Evolutionary conservation across 2,329 filamentous ascomycete species (phyloP).

Genomic region (Alternaria postmessia): DNA sequence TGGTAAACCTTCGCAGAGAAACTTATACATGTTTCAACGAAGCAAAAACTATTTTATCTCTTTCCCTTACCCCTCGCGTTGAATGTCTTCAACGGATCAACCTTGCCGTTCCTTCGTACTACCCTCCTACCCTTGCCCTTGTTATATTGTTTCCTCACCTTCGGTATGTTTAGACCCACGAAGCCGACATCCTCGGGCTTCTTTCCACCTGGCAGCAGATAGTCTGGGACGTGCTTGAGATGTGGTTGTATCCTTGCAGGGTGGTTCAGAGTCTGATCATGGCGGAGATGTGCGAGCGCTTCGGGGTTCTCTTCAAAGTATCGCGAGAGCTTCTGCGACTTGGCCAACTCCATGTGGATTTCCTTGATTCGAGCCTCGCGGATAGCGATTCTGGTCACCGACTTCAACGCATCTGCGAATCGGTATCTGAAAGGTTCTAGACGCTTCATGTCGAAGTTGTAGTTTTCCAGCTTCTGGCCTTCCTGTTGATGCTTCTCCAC

Average conservation of each 20-base stretch:
- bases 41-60: conserved; percentile 31
- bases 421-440: conserved; percentile 95
- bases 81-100: conserved; percentile 89
- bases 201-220: conserved; percentile 81
- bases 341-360: conserved; percentile 86
- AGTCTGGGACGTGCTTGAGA: conserved; percentile 86
- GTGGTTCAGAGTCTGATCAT: conserved; percentile 82
- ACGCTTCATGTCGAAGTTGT: conserved; percentile 93
- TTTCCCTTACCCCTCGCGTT: conserved; percentile 60
- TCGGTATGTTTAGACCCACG: conserved; percentile 67
- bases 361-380: conserved; percentile 90
- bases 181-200: conserved; percentile 76
- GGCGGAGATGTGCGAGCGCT: conserved; percentile 84
- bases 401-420: conserved; percentile 82
- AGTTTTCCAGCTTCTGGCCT: conserved; percentile 84
- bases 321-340: conserved; percentile 80
- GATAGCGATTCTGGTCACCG: conserved; percentile 88
- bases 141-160: conserved; percentile 52
- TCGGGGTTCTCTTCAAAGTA: conserved; percentile 92
- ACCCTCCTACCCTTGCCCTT: conserved; percentile 61
- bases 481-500: conserved; percentile 84
- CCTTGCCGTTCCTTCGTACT: conserved; percentile 68
- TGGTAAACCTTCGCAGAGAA: not conserved
- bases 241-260: conserved; percentile 86
- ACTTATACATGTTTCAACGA: not conserved